Percentiles rank a stretch among this genome's conserved stretches.
Evolutionary conservation across 2,329 filamentous ascomycete genomes (phyloP).

Genomic region (Fonsecaea nubica): DNA sequence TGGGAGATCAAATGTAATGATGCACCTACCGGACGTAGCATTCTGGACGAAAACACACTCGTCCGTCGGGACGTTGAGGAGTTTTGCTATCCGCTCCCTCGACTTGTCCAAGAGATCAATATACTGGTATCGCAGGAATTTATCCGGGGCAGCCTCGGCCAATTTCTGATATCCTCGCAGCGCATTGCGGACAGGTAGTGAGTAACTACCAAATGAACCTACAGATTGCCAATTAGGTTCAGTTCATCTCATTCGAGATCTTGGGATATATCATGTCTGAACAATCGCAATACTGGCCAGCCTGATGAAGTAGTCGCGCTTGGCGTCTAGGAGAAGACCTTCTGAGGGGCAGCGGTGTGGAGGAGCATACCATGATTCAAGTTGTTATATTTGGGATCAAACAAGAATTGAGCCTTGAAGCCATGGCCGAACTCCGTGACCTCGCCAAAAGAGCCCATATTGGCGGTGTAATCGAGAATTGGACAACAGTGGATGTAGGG

Average conservation of each 20-base stretch:
- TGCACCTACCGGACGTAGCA: constrained; percentile 66
- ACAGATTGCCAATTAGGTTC: constrained; percentile 10
- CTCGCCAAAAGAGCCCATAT: constrained; percentile 38
- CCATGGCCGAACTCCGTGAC: constrained; percentile 58
- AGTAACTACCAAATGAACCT: constrained; percentile 79
- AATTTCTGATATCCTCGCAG: constrained; percentile 70
- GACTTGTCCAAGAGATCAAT: constrained; percentile 67
- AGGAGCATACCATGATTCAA: constrained; percentile 73
- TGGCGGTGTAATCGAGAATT: constrained; percentile 13
- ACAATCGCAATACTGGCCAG: constrained; percentile 1
- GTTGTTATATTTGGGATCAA: constrained; percentile 71
- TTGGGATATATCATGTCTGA: neutral
- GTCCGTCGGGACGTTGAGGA: constrained; percentile 70
- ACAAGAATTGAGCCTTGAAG: constrained; percentile 70
- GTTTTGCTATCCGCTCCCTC: constrained; percentile 67
- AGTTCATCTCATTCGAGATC: neutral
- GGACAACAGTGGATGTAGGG: neutral
- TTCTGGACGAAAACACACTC: constrained; percentile 81
- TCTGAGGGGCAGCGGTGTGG: constrained; percentile 13
- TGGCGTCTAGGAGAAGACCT: constrained; percentile 10
- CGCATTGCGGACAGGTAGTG: constrained; percentile 64
- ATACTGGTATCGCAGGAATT: constrained; percentile 75
- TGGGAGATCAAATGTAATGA: neutral
- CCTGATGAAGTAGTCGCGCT: neutral
- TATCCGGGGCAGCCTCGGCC: constrained; percentile 73